Percentiles rank a stretch among this genome's conserved stretches.
Conservation (phyloP, 2,329 filamentous ascomycete species). For the Phialophora macrospora region DNA sequence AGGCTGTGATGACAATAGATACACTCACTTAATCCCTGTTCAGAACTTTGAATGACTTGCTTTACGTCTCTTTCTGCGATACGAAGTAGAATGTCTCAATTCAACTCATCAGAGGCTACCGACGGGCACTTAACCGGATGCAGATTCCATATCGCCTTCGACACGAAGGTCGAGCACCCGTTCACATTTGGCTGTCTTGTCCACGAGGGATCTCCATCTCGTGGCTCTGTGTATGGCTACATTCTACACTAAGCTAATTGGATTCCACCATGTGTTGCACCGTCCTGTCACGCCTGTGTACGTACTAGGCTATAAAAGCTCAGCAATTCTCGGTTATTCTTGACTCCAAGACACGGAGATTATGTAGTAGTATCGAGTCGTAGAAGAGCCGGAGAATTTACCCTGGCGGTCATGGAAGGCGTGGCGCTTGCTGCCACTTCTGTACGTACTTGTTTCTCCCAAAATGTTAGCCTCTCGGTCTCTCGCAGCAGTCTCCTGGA, state of each 20-base stretch:
- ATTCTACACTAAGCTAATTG: background rate
- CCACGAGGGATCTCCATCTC: background rate
- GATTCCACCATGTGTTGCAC: background rate
- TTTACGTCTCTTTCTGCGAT: no score
- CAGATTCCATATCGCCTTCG: background rate
- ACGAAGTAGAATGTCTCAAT: no score
- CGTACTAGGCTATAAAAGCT: background rate
- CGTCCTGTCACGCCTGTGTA: no score
- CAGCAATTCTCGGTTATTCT: background rate
- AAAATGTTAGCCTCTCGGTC: background rate
- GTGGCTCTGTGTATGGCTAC: background rate
- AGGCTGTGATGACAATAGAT: conserved; percentile 5
- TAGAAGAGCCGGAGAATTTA: conserved; percentile 1
- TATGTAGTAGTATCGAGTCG: background rate
- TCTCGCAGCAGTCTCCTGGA: background rate
- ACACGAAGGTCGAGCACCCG: background rate
- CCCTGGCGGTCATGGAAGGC: background rate
- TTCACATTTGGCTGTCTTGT: background rate
- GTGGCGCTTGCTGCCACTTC: background rate
- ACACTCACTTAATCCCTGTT: background rate
- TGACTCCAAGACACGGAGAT: background rate
- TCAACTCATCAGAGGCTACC: background rate
- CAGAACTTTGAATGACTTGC: background rate
- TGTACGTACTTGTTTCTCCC: background rate
- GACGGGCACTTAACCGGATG: background rate